Percentiles rank a stretch among this genome's conserved stretches.
These are phyloP conservation scores for Arachnomyces sp. DNA, from an alignment of 2,329 filamentous ascomycete genomes.

Conservation along the genomic window DNA sequence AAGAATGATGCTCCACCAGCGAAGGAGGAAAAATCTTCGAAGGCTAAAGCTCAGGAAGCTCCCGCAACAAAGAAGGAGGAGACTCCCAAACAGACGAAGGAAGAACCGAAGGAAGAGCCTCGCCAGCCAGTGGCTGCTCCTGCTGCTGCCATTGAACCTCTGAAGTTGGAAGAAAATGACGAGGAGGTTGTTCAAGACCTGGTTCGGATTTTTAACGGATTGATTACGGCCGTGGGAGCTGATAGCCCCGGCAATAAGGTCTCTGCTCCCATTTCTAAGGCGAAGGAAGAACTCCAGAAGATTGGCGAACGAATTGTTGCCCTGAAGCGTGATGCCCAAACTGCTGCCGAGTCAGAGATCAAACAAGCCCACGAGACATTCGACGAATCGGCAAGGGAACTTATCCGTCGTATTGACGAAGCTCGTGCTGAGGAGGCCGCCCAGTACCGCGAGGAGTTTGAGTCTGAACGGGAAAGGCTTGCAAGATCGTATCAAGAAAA, in stretches of 20 bases:
- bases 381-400: slow-evolving; percentile 74
- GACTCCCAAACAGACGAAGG: slow-evolving; percentile 33
- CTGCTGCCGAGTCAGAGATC: slow-evolving; percentile 67
- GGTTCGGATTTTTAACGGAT: slow-evolving; percentile 89
- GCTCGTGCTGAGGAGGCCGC: slow-evolving; percentile 74
- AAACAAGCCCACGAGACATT: slow-evolving; percentile 65
- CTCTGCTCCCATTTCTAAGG: slow-evolving; percentile 68
- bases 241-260: slow-evolving; percentile 73
- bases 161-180: slow-evolving; percentile 64
- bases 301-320: slow-evolving; percentile 70
- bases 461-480: slow-evolving; percentile 73
- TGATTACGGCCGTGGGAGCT: slow-evolving; percentile 87
- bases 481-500: slow-evolving; percentile 70
- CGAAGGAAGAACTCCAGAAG: slow-evolving; percentile 71
- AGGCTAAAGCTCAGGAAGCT: slow-evolving; percentile 23
- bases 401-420: slow-evolving; percentile 79
- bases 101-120: slow-evolving; percentile 24
- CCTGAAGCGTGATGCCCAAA: slow-evolving; percentile 61
- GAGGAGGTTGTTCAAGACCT: slow-evolving; percentile 89
- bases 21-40: slow-evolving; percentile 22
- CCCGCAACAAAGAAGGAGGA: slow-evolving; percentile 5
- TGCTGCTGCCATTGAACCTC: slow-evolving; percentile 65
- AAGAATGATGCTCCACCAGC: slow-evolving; percentile 22
- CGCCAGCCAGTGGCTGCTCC: slow-evolving; percentile 28
- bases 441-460: slow-evolving; percentile 81